Conservation (phyloP, 2,329 filamentous ascomycete species). For the Sarocladium kiliense region DNA sequence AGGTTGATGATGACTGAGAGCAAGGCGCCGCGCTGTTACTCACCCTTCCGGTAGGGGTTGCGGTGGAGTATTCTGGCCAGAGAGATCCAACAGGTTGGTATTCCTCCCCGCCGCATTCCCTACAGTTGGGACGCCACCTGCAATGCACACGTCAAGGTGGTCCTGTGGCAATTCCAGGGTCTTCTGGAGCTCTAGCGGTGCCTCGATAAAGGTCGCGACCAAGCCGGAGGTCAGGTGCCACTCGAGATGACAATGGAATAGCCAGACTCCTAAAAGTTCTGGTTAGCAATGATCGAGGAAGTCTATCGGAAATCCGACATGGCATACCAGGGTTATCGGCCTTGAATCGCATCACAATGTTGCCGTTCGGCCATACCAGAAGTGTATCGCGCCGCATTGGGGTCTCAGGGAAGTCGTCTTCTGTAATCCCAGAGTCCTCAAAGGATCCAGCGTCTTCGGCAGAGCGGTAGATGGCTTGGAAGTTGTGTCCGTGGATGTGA, state of each 20-base stretch:
- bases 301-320: too few relatives aligned
- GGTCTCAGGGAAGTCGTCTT: conserved; percentile 42
- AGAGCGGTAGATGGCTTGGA: conserved; percentile 62
- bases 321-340: conserved; percentile 60
- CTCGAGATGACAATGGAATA: conserved; percentile 78
- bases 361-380: conserved; percentile 58
- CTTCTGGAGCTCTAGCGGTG: conserved; percentile 57
- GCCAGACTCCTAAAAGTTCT: conserved; percentile 48
- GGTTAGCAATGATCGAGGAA: too few relatives aligned
- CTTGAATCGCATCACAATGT: conserved; percentile 62
- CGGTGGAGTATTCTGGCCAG: conserved; percentile 52
- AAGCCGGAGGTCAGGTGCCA: conserved; percentile 69
- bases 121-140: conserved; percentile 38
- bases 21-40: too few relatives aligned
- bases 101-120: conserved; percentile 77
- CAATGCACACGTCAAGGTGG: conserved; percentile 54
- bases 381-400: conserved; percentile 67
- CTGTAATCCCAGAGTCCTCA: conserved; percentile 37
- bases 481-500: conserved; percentile 72
- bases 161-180: conserved; percentile 53
- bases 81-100: conserved; percentile 55
- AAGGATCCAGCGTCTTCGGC: conserved; percentile 53
- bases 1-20: background rate
- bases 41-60: conserved; percentile 57
- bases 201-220: conserved; percentile 59